Conservation (phyloP, 352 stramenopile species). For the Phytophthora rubi region DNA sequence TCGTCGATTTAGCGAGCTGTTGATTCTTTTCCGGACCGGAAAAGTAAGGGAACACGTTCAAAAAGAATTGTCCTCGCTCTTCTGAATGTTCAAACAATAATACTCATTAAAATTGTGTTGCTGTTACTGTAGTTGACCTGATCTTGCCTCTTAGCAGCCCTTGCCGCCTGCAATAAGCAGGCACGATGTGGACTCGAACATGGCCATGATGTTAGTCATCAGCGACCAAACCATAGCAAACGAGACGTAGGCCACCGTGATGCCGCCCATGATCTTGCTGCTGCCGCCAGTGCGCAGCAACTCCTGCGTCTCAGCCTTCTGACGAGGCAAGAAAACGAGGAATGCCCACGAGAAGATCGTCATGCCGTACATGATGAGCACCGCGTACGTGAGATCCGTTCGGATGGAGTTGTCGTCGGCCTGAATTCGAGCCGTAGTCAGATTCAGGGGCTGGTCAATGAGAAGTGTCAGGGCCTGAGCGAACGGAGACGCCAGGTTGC, state of each 20-base stretch:
- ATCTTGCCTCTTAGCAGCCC: constrained; percentile 14
- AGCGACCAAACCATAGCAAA: constrained; percentile 42
- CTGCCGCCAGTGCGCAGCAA: constrained; percentile 35
- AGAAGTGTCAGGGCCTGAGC: constrained; percentile 40
- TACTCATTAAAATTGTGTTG: not conserved
- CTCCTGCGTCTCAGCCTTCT: constrained; percentile 46
- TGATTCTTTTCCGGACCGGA: too few species aligned
- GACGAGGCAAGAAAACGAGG: constrained; percentile 37
- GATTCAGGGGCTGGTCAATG: constrained; percentile 40
- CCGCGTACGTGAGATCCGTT: constrained; percentile 40
- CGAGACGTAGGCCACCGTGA: constrained; percentile 39
- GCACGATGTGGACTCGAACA: constrained; percentile 43
- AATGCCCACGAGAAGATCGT: constrained; percentile 44
- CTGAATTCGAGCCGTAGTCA: constrained; percentile 44
- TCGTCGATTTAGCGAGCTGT: too few species aligned
- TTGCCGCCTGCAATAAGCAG: constrained; percentile 27
- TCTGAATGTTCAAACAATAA: not conserved
- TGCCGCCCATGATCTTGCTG: constrained; percentile 36
- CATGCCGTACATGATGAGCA: constrained; percentile 45
- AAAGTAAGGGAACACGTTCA: too few species aligned
- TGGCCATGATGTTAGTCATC: constrained; percentile 49
- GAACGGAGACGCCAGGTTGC: constrained; percentile 45
- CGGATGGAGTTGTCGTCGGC: constrained; percentile 41
- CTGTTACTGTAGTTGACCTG: constrained; percentile 1
- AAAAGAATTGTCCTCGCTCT: not conserved